Evolutionary conservation across 768 basidiomycete genomes (phyloP).

Genomic region (Clitopilus hobsonii): DNA sequence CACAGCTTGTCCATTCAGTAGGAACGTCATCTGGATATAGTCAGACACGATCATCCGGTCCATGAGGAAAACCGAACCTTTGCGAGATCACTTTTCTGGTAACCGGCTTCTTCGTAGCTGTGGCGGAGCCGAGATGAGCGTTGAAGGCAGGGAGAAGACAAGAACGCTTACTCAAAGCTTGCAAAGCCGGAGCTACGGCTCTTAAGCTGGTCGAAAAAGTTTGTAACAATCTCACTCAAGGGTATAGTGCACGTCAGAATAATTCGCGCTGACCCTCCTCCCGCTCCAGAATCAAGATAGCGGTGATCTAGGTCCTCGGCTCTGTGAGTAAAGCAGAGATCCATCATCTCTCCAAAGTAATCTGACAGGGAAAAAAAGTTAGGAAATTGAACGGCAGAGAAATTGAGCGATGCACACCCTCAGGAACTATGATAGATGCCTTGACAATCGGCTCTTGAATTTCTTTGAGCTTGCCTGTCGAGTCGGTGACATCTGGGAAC

Average conservation of each 20-base stretch:
- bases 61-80: conserved; percentile 49
- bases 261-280: conserved; percentile 51
- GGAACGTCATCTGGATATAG: conserved; percentile 82
- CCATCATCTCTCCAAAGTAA: conserved; percentile 96
- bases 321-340: conserved; percentile 82
- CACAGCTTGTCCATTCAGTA: conserved; percentile 84
- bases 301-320: conserved; percentile 80
- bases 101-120: conserved; percentile 96
- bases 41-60: conserved; percentile 76
- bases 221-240: conserved; percentile 87
- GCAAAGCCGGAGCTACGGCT: conserved; percentile 89
- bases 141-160: not conserved
- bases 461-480: conserved; percentile 55
- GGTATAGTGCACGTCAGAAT: conserved; percentile 85
- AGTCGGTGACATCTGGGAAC: conserved; percentile 81
- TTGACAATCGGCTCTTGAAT: conserved; percentile 92
- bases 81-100: conserved; percentile 71
- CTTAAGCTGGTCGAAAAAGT: conserved; percentile 95
- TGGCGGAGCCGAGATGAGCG: conserved; percentile 6
- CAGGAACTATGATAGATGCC: conserved; percentile 91
- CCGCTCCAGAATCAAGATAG: conserved; percentile 65
- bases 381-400: not conserved
- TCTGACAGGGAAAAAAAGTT: conserved; percentile 37
- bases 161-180: conserved; percentile 73
- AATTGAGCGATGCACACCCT: conserved; percentile 46